These are phyloP conservation scores for Trichoderma reesei DNA, from an alignment of 495 filamentous ascomycete species.

Conservation along the genomic window DNA sequence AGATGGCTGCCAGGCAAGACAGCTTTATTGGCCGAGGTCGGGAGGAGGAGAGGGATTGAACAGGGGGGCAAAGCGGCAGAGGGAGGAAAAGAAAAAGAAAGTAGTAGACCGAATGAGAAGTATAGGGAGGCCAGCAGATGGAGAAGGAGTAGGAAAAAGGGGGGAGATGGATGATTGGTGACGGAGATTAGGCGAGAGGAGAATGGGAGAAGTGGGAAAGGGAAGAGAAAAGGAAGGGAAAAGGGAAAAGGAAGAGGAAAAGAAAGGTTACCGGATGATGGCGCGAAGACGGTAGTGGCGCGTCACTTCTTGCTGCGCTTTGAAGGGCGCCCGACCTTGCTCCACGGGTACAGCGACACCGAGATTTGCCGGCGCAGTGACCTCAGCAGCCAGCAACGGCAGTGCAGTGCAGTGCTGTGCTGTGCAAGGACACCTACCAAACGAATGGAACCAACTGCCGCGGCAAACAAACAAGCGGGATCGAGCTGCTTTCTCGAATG, in stretches of 20 bases:
- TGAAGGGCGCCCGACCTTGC: too few relatives aligned
- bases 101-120: background rate
- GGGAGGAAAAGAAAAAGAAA: background rate
- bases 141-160: background rate
- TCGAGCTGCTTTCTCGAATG: too few relatives aligned
- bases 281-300: too few relatives aligned
- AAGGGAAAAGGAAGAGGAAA: background rate
- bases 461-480: too few relatives aligned
- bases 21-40: conserved; percentile 1
- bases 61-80: background rate
- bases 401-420: too few relatives aligned
- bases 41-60: background rate
- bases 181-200: background rate
- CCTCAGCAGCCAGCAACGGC: too few relatives aligned
- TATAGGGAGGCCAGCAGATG: background rate
- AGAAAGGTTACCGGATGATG: too few relatives aligned
- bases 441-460: too few relatives aligned
- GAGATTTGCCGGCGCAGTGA: too few relatives aligned
- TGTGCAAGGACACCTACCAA: too few relatives aligned
- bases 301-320: too few relatives aligned
- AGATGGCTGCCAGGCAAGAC: background rate
- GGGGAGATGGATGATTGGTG: background rate
- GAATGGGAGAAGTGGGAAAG: background rate
- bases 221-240: background rate
- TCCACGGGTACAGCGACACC: too few relatives aligned